Conservation (phyloP, 2,329 filamentous ascomycete genomes). For the Ophiostoma triangulosporum region DNA sequence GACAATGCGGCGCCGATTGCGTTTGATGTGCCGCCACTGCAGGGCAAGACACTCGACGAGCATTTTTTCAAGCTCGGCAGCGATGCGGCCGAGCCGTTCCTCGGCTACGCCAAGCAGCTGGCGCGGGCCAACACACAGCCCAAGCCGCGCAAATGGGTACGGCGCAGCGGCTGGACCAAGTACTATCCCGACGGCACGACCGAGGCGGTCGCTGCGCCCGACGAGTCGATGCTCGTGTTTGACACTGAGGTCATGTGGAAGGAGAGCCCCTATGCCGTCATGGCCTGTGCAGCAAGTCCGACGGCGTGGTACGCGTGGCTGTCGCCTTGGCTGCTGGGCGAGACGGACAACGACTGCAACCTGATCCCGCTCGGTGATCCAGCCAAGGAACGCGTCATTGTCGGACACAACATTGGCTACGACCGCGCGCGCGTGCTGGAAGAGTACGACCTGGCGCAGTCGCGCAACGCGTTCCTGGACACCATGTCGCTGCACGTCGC, state of each 20-base stretch:
- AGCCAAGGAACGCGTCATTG: conserved; percentile 56
- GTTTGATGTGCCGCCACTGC: conserved; percentile 71
- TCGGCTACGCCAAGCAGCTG: conserved; percentile 63
- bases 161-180: conserved; percentile 83
- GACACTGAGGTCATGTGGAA: conserved; percentile 98
- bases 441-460: conserved; percentile 76
- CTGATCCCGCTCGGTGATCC: conserved; percentile 78
- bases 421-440: conserved; percentile 79
- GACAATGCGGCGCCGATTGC: conserved; percentile 63
- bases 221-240: conserved; percentile 75
- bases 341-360: conserved; percentile 64
- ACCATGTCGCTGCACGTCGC: conserved; percentile 98
- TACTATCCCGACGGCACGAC: conserved; percentile 62
- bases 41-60: conserved; percentile 74
- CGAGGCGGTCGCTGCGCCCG: conserved; percentile 60
- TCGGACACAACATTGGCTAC: conserved; percentile 94
- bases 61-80: conserved; percentile 83
- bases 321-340: conserved; percentile 83
- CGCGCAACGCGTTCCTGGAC: conserved; percentile 77
- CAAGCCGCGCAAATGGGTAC: conserved; percentile 59
- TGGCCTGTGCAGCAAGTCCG: conserved; percentile 86
- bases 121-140: conserved; percentile 45
- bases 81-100: conserved; percentile 75
- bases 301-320: conserved; percentile 96
- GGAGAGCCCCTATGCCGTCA: conserved; percentile 80